Conservation (phyloP, 2,329 filamentous ascomycete species). For the Aurifilum marmelostoma region DNA sequence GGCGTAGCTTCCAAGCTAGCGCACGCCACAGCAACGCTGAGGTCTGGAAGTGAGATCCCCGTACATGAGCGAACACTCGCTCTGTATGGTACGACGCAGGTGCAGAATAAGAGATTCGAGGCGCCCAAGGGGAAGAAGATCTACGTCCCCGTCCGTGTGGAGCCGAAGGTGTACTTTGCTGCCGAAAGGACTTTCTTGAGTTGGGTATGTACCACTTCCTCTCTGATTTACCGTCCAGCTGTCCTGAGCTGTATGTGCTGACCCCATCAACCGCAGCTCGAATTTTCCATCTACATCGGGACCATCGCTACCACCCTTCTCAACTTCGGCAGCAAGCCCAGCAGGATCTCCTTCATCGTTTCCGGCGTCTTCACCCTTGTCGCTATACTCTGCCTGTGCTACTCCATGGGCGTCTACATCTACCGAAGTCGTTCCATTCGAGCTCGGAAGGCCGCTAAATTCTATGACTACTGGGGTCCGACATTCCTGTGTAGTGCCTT, state of each 20-base stretch:
- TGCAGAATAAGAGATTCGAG: slow-evolving; percentile 65
- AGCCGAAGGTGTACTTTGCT: slow-evolving; percentile 97
- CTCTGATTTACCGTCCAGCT: no score
- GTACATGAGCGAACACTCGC: slow-evolving; percentile 56
- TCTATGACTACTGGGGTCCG: slow-evolving; percentile 89
- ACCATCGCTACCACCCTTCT: slow-evolving; percentile 82
- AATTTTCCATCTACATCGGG: slow-evolving; percentile 94
- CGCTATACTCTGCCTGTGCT: slow-evolving; percentile 76
- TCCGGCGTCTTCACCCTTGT: slow-evolving; percentile 81
- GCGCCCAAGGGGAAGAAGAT: slow-evolving; percentile 87
- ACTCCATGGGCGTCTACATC: slow-evolving; percentile 82
- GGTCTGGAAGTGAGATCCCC: slow-evolving; percentile 59
- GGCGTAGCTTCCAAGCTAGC: slow-evolving; percentile 47
- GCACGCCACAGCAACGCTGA: slow-evolving; percentile 57
- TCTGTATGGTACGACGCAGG: slow-evolving; percentile 58
- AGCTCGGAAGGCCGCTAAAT: slow-evolving; percentile 80
- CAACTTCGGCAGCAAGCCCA: slow-evolving; percentile 72
- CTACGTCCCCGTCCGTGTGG: slow-evolving; percentile 91
- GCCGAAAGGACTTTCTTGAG: slow-evolving; percentile 94
- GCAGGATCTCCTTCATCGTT: slow-evolving; percentile 64
- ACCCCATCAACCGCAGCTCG: slow-evolving; percentile 61
- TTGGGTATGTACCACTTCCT: slow-evolving; percentile 71
- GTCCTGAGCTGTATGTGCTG: neutral
- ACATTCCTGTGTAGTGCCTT: slow-evolving; percentile 74
- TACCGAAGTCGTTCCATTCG: slow-evolving; percentile 88